Evolutionary conservation across 169 alveolate genomes (phyloP).

Genomic region (Cryptosporidium ubiquitum): DNA sequence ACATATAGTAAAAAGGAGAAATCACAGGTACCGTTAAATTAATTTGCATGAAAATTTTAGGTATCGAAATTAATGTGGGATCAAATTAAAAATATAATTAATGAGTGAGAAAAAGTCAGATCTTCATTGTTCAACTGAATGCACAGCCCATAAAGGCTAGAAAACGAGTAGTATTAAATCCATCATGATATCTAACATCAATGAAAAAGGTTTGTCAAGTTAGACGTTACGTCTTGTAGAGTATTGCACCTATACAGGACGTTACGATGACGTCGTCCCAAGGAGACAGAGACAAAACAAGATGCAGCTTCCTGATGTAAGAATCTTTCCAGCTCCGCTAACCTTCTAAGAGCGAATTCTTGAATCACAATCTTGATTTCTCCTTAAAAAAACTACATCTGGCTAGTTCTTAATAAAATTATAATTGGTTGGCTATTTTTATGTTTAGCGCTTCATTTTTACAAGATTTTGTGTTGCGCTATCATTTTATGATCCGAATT

Average conservation of each 20-base stretch:
- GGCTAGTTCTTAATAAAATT: not conserved
- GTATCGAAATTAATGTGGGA: not conserved
- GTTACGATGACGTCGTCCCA: slow-evolving; percentile 77
- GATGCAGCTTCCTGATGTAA: slow-evolving; percentile 36
- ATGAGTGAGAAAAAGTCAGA: not conserved
- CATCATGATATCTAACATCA: slow-evolving; percentile 1
- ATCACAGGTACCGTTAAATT: not conserved
- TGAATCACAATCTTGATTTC: not conserved
- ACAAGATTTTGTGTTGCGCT: slow-evolving; percentile 9
- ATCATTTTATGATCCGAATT: slow-evolving; percentile 23
- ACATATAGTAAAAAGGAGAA: not conserved
- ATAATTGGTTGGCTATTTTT: not conserved
- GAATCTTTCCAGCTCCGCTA: slow-evolving; percentile 5
- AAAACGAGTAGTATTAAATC: not conserved
- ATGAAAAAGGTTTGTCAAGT: slow-evolving; percentile 53
- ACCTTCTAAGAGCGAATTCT: not conserved
- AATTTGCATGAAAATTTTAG: not conserved
- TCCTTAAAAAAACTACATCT: not conserved
- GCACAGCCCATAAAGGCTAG: not conserved
- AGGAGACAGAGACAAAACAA: slow-evolving; percentile 74
- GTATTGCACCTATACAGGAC: slow-evolving; percentile 75
- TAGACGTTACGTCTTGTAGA: slow-evolving; percentile 77
- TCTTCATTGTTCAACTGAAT: not conserved
- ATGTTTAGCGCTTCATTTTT: slow-evolving; percentile 13
- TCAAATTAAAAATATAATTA: not conserved